Evolutionary conservation across 2,329 filamentous ascomycete species (phyloP).

Genomic region (Volutella citrinella): DNA sequence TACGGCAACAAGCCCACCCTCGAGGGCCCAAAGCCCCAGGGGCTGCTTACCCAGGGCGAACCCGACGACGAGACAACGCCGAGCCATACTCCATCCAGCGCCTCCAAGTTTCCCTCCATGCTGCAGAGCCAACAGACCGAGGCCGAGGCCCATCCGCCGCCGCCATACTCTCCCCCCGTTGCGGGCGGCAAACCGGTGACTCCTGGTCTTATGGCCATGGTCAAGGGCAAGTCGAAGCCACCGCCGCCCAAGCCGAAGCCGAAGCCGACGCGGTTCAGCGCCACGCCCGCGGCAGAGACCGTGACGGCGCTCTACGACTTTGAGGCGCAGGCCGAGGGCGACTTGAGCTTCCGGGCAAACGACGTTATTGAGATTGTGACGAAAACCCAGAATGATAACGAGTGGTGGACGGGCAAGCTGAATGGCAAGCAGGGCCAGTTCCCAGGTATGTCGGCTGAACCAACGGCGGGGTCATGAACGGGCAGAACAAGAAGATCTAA

Average conservation of each 20-base stretch:
- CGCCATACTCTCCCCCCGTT: slow-evolving; percentile 64
- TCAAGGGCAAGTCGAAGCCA: slow-evolving; percentile 62
- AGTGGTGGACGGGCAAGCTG: slow-evolving; percentile 92
- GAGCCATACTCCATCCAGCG: slow-evolving; percentile 13
- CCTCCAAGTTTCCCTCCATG: slow-evolving; percentile 24
- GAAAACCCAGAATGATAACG: slow-evolving; percentile 85
- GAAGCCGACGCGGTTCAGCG: slow-evolving; percentile 73
- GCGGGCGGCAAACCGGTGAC: slow-evolving; percentile 38
- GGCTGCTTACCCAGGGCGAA: slow-evolving; percentile 51
- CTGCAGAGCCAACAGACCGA: slow-evolving; percentile 37
- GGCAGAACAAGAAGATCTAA: slow-evolving; percentile 20
- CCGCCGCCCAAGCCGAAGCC: slow-evolving; percentile 66
- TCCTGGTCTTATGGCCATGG: slow-evolving; percentile 44
- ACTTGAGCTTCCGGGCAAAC: slow-evolving; percentile 84
- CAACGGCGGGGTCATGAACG: too few species aligned
- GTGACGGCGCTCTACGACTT: slow-evolving; percentile 95
- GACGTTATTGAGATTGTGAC: slow-evolving; percentile 86
- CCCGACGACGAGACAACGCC: slow-evolving; percentile 37
- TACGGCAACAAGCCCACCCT: slow-evolving; percentile 55
- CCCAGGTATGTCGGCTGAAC: slow-evolving; percentile 65
- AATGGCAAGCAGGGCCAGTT: slow-evolving; percentile 85
- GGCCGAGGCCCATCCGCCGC: slow-evolving; percentile 57
- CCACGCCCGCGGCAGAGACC: slow-evolving; percentile 65
- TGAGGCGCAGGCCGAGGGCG: slow-evolving; percentile 90
- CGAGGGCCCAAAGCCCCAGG: slow-evolving; percentile 46